Percentiles rank a stretch among this genome's conserved stretches.
phyloP scores from a whole-genome alignment of 345 rosid genomes.

The Hirschfeldia incana region DNA sequence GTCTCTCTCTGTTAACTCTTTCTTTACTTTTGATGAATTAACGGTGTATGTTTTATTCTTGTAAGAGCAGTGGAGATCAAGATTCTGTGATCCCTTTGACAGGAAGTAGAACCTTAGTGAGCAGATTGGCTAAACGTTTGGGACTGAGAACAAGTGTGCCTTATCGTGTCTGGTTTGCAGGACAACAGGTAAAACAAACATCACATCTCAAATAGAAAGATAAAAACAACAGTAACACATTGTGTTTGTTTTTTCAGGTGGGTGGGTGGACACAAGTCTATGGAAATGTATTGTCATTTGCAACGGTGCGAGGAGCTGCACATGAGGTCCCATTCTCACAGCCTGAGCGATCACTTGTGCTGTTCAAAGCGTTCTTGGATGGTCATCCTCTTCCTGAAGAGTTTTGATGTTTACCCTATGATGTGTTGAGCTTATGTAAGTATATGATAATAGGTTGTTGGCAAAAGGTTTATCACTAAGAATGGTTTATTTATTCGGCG shows the following conservation, averaged over 20 bases:
- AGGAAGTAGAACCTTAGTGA: conserved; percentile 71
- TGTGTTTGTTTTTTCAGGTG: conserved; percentile 51
- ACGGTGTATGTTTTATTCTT: not conserved
- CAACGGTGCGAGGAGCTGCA: conserved; percentile 92
- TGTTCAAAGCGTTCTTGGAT: conserved; percentile 70
- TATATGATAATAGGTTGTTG: not conserved
- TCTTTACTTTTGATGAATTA: not conserved
- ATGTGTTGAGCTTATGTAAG: conserved; percentile 10
- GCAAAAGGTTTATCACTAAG: not conserved
- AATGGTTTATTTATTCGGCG: not conserved
- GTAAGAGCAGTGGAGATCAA: conserved; percentile 78
- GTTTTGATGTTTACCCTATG: conserved; percentile 46
- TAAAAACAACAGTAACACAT: conserved; percentile 13
- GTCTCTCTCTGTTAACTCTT: not conserved
- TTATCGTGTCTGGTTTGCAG: conserved; percentile 88
- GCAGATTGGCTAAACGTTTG: conserved; percentile 56
- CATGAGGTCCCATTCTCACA: conserved; percentile 97
- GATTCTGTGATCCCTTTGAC: conserved; percentile 92
- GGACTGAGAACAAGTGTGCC: conserved; percentile 62
- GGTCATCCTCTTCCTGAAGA: conserved; percentile 69
- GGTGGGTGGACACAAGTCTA: conserved; percentile 99
- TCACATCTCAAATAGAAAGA: not conserved
- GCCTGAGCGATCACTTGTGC: conserved; percentile 85
- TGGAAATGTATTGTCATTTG: conserved; percentile 73
- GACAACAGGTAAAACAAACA: conserved; percentile 58